Evolutionary conservation across 2,329 filamentous ascomycete genomes (phyloP), one percentile per base, ranked within the genome.

Genomic region (Ophiostoma australiae): DNA sequence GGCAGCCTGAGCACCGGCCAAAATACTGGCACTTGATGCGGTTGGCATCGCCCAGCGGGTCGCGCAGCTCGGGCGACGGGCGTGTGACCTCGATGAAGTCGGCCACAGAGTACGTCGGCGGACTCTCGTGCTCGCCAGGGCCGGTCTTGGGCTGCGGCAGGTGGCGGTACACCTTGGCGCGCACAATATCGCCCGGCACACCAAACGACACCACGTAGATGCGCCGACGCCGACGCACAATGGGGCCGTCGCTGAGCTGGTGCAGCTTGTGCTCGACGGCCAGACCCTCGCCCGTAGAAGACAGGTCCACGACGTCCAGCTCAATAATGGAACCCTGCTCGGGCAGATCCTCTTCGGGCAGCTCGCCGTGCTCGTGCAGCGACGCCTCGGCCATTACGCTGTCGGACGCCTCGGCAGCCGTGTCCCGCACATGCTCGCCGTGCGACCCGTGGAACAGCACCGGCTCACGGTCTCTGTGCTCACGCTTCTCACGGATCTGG

Each of bases 221-320:
- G 72, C 85, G 86, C 70, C 87, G 70, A 5, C 71, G 72, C 39
- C 69, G 72, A 83, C 84, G 72, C 87, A 20, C 52, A 31, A 44
- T 17, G 11, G 69, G 67, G 17, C 85, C 37, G 87, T 81, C n/a
- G 33, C 48, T 58, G 27, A 68, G 68, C 31, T 27, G 27, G 52
- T 70, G 48, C 31, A 39, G 41, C n/a, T 33, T 67, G 33, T 67
- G 69, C 69, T 87, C 86, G 72, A 92, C 83, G 4, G 91, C 95
- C 71, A 99, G 85, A 2, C 93, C 95, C 75, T 98, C 95, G 70
- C 95, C 95, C 0, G 92, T 97, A 0, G 94, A 98, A 0, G 94
- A 97, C 44, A 98, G 84, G 74, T 91, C 88, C 7, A 89, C 80
- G 72, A 98, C 89, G n/a, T 90, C 88, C 58, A 98, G 87, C 70